A percentile compares a stretch with the other conserved stretches of the same genome.
These are phyloP conservation scores for Botrytis byssoidea DNA, from an alignment of 2,329 filamentous ascomycete genomes.

Conservation along the genomic window DNA sequence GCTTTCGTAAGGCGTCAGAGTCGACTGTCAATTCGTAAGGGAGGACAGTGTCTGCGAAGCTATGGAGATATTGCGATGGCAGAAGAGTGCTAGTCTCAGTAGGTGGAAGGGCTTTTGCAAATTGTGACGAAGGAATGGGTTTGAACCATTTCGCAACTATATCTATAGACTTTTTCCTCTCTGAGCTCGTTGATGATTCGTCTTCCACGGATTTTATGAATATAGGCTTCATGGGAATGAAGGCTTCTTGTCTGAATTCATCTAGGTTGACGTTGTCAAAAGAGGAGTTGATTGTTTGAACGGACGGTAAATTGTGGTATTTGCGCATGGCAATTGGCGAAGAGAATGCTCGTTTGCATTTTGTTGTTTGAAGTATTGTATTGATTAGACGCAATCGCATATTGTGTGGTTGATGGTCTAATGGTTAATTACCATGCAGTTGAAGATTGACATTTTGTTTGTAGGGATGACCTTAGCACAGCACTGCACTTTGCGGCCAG, in stretches of 20 bases:
- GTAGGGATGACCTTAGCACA: neutral
- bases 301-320: constrained; percentile 9
- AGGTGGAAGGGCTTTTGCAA: neutral
- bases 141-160: constrained; percentile 61
- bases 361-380: neutral
- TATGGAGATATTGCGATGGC: constrained; percentile 38
- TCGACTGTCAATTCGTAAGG: constrained; percentile 55
- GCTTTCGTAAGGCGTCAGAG: neutral
- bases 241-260: constrained; percentile 53
- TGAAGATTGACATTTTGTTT: neutral
- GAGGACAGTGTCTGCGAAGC: constrained; percentile 49
- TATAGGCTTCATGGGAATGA: constrained; percentile 52
- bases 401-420: constrained; percentile 5
- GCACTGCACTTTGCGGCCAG: neutral
- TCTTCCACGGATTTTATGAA: constrained; percentile 44
- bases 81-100: neutral
- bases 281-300: constrained; percentile 24
- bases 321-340: neutral
- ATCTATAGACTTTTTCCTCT: constrained; percentile 48
- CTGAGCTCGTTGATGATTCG: constrained; percentile 15
- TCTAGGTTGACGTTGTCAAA: constrained; percentile 39
- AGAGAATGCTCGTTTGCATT: neutral
- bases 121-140: neutral
- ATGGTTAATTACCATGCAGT: neutral
- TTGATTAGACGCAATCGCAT: neutral